Conservation (phyloP, 1,284 basidiomycete species). For the Paramarasmius palmivorus region DNA sequence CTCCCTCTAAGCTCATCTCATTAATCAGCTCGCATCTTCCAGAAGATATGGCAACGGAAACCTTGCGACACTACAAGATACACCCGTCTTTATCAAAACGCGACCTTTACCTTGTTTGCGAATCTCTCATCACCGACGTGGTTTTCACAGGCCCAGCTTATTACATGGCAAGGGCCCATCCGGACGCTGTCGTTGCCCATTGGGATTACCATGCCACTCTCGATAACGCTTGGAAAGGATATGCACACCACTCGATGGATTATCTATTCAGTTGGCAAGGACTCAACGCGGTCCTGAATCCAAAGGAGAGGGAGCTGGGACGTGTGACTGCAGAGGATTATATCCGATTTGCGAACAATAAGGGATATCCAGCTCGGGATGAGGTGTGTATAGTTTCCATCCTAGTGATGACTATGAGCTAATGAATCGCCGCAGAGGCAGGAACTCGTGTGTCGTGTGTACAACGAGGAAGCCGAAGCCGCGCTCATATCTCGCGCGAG, state of each 20-base stretch:
- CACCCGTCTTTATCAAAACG: background rate
- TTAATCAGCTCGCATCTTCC: background rate
- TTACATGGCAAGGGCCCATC: background rate
- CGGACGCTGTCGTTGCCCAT: background rate
- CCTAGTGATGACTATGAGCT: too few species aligned
- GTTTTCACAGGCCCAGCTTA: background rate
- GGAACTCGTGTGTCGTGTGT: background rate
- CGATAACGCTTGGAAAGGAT: constrained; percentile 1
- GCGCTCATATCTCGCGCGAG: background rate
- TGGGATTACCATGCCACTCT: constrained; percentile 1
- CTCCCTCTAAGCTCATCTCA: background rate
- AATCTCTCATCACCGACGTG: background rate
- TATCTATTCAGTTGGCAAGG: constrained; percentile 5
- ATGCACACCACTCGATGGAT: constrained; percentile 5
- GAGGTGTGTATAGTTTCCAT: background rate
- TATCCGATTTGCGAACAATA: background rate
- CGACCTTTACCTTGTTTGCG: constrained; percentile 2
- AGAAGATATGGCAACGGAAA: background rate
- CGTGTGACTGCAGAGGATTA: constrained; percentile 3
- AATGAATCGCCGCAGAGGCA: background rate
- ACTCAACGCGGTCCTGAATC: background rate
- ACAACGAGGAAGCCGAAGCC: background rate
- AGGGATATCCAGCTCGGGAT: background rate
- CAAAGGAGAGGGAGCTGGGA: background rate
- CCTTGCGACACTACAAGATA: background rate